phyloP scores from a whole-genome alignment of 371 early-diverging fungal genomes.

The Thermomucor indicae-seudaticae region DNA sequence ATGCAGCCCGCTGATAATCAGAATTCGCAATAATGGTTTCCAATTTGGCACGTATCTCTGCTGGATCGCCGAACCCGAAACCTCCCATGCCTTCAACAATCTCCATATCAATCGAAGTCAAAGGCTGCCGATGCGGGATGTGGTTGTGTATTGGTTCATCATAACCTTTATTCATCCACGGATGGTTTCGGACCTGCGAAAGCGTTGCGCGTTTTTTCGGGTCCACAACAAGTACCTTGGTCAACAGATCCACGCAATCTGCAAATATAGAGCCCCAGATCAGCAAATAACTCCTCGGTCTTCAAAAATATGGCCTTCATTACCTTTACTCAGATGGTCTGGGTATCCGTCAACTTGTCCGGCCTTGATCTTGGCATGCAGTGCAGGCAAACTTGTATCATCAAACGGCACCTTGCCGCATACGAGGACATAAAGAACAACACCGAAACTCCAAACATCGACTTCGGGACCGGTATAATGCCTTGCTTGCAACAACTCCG shows the following conservation, averaged over 20 bases:
- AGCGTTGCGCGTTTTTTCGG: constrained; percentile 57
- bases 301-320: constrained; percentile 13
- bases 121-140: constrained; percentile 31
- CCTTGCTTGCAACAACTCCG: constrained; percentile 82
- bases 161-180: constrained; percentile 73
- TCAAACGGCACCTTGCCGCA: constrained; percentile 88
- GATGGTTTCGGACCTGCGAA: constrained; percentile 52
- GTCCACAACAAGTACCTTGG: constrained; percentile 62
- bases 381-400: constrained; percentile 57
- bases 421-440: constrained; percentile 82
- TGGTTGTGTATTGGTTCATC: constrained; percentile 38
- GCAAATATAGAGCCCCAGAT: no score
- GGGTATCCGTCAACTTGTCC: constrained; percentile 45
- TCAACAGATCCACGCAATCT: constrained; percentile 66
- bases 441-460: constrained; percentile 92
- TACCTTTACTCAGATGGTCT: constrained; percentile 43
- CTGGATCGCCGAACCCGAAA: constrained; percentile 35
- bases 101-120: constrained; percentile 28
- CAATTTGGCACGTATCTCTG: constrained; percentile 24
- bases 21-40: constrained; percentile 22
- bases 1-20: constrained; percentile 31
- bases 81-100: constrained; percentile 45
- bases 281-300: no score
- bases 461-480: constrained; percentile 87
- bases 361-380: constrained; percentile 65